phyloP scores from a whole-genome alignment of 495 filamentous ascomycete species.

The Glutinoglossum americanum region DNA sequence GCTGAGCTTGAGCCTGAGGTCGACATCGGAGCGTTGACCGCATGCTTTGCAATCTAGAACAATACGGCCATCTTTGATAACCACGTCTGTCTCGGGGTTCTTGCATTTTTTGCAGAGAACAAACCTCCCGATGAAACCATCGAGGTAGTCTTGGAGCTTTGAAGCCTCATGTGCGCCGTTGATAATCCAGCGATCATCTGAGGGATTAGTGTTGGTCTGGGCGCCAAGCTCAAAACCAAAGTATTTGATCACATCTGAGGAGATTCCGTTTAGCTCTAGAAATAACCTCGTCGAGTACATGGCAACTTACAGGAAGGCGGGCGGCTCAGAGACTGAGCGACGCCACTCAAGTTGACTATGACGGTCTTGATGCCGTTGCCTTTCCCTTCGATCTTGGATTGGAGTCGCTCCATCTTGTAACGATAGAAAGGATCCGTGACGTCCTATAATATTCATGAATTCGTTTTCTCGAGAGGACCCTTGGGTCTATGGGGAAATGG shows the following conservation, averaged over 20 bases:
- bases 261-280: not conserved
- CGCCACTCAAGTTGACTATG: constrained; percentile 90
- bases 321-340: constrained; percentile 78
- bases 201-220: constrained; percentile 90
- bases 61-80: constrained; percentile 81
- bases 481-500: too few species aligned
- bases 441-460: constrained; percentile 28
- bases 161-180: constrained; percentile 89
- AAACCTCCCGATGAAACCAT: constrained; percentile 94
- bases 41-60: constrained; percentile 95
- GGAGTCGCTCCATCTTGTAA: constrained; percentile 98
- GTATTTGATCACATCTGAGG: constrained; percentile 82
- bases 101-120: constrained; percentile 99
- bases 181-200: constrained; percentile 99
- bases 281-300: not conserved
- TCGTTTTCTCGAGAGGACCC: not conserved
- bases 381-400: constrained; percentile 99
- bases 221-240: constrained; percentile 97
- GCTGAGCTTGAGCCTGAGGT: constrained; percentile 84
- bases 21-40: constrained; percentile 75
- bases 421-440: constrained; percentile 97
- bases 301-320: constrained; percentile 46
- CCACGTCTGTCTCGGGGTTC: constrained; percentile 93
- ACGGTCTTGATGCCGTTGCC: constrained; percentile 96
- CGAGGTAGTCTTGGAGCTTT: constrained; percentile 96